These are phyloP conservation scores for Ceriops decandra DNA, from an alignment of 345 rosid species.

Conservation along the genomic window DNA sequence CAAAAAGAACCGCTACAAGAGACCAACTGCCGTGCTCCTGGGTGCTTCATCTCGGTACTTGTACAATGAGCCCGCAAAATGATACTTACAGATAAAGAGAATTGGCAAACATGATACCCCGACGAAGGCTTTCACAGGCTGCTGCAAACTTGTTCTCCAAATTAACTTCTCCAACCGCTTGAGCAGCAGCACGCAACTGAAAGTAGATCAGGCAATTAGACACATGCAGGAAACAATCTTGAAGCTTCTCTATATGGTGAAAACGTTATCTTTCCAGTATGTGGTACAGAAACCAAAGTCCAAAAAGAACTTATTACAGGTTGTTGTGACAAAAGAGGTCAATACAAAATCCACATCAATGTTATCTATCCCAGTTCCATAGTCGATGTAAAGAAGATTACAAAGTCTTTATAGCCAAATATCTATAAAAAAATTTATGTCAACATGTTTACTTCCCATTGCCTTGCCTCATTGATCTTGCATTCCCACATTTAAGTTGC, in stretches of 20 bases:
- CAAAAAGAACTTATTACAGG: no score
- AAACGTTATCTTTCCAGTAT: no score
- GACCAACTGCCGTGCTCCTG: background rate
- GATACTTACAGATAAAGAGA: conserved; percentile 59
- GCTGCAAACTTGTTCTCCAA: conserved; percentile 76
- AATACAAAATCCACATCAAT: no score
- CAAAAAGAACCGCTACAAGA: background rate
- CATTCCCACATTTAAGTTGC: no score
- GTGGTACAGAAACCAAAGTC: no score
- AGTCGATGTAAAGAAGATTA: no score
- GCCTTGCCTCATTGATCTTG: no score
- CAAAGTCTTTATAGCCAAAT: no score
- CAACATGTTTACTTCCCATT: no score
- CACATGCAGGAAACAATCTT: background rate
- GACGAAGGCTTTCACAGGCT: conserved; percentile 82
- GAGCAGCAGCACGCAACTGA: conserved; percentile 83
- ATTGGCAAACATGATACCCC: conserved; percentile 93
- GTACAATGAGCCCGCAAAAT: conserved; percentile 11
- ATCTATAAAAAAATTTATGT: no score
- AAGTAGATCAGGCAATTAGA: background rate
- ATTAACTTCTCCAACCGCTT: conserved; percentile 78
- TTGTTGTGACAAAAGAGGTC: no score
- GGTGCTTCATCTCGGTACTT: background rate
- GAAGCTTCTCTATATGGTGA: background rate
- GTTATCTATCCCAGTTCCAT: no score